A percentile compares a stretch with the other conserved stretches of the same genome.
Conservation (phyloP, 352 stramenopile species). For the Phytophthora tentaculata region DNA sequence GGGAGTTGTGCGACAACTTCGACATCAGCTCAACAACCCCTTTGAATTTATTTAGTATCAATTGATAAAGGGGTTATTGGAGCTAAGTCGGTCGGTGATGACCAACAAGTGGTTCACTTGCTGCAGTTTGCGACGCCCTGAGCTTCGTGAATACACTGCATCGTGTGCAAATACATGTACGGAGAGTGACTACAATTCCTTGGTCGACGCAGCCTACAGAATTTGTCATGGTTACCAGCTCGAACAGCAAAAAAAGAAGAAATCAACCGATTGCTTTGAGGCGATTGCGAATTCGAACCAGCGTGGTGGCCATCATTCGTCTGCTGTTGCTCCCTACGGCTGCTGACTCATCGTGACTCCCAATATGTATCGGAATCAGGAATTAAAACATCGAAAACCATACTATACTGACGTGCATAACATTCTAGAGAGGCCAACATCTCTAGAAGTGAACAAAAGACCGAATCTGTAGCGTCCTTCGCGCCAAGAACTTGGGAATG, state of each 20-base stretch:
- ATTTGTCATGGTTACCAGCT: background rate
- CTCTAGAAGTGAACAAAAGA: too few species aligned
- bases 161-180: constrained; percentile 11
- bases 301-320: too few species aligned
- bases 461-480: too few species aligned
- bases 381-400: too few species aligned
- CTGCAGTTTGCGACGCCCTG: background rate
- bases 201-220: constrained; percentile 5
- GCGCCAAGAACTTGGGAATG: background rate
- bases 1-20: constrained; percentile 7
- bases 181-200: constrained; percentile 9
- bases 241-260: constrained; percentile 21
- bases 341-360: background rate
- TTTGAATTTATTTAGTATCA: background rate
- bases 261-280: constrained; percentile 21
- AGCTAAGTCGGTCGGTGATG: background rate
- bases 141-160: constrained; percentile 3
- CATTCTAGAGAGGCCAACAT: too few species aligned
- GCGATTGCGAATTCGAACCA: background rate
- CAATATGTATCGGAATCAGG: too few species aligned
- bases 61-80: constrained; percentile 5
- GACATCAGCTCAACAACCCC: constrained; percentile 28
- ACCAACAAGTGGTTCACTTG: constrained; percentile 3
- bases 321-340: constrained; percentile 1
- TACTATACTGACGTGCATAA: too few species aligned